Base-by-base conservation (phyloP, 805 yeast species). In the Candida sphagnicola region DNA sequence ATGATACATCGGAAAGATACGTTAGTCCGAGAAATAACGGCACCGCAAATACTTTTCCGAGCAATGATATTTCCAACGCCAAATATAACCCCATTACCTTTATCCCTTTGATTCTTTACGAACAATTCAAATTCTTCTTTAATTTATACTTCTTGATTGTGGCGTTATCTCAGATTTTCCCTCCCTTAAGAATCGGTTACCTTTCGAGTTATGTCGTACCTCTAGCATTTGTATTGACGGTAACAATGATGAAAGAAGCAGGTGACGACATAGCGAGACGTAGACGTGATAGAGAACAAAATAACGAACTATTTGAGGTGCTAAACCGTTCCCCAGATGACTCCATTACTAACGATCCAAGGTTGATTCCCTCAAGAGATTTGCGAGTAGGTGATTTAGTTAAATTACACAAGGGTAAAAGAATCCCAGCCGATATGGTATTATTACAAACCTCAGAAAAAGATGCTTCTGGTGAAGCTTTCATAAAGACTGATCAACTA, bases 61-160 rank as follows among this genome's bases (percentile, higher is more conserved):
- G 87, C 10, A 93, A 93, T 58, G 86, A 93, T 5, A 76, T 93
- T 11, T 85, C 95, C 34, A 93, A 93, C 61, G 98, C 99, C 16
- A 91, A 90, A 62, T 93, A 93, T 63, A 86, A 86, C 50, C 86
- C 93, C 2, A 57, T 88, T 26, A 80, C 95, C 1, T 93, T 93
- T 53, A 63, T 93, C 8, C 99, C 99, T 3, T 72, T 87, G 31
- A 80, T 93, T 39, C 72, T 93, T 21, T 95, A 85, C 60, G 96
- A 91, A 58, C 99, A 93, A 69, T 93, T 93, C 78, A 89, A 90
- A 66, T 91, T 93, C 60, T 93, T 93, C 63, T 93, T 89, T 74
- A 93, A 93, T 62, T 67, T 93, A 34, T 93, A 93, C 61, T 93
- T 93, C 57, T 65, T 95, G 37, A 54, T 95, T 15, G 99, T 95